Percentiles rank a stretch among this genome's conserved stretches.
Evolutionary conservation across 441 rosid species (phyloP).

Genomic region (Breynia disticha): DNA sequence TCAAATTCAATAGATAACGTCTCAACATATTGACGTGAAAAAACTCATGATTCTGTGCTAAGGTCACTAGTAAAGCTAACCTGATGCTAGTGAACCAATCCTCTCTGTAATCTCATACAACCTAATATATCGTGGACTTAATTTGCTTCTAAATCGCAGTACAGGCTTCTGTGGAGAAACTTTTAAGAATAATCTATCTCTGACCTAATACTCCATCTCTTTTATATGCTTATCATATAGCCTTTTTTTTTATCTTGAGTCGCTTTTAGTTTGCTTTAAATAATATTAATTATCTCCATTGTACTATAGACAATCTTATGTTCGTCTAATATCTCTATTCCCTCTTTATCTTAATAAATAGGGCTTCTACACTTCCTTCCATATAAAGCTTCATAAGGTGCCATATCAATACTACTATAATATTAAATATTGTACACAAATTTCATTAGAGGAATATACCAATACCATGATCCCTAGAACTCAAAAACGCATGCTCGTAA

Average conservation of each 20-base stretch:
- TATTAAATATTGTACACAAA: slow-evolving; percentile 2
- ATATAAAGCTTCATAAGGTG: slow-evolving; percentile 1
- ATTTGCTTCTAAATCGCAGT: slow-evolving; percentile 1
- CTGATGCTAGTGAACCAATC: not conserved
- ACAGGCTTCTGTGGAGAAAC: not conserved
- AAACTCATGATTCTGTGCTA: not conserved
- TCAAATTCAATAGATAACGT: not conserved
- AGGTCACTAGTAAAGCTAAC: not conserved
- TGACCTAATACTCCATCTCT: not conserved
- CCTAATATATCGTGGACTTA: not conserved
- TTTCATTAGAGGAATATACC: not conserved
- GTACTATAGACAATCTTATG: not conserved
- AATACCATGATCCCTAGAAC: not conserved
- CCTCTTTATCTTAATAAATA: not conserved
- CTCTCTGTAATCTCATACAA: not conserved
- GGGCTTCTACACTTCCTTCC: not conserved
- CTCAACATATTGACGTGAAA: not conserved
- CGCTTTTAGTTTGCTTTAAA: not conserved
- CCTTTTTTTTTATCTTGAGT: not conserved
- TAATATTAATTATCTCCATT: not conserved
- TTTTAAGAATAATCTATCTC: not conserved
- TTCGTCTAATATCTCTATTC: not conserved
- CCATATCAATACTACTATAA: not conserved
- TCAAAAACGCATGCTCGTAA: not conserved
- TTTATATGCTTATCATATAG: not conserved